Base-by-base conservation (phyloP, 805 yeast genomes). In the Lachancea sp. region DNA sequence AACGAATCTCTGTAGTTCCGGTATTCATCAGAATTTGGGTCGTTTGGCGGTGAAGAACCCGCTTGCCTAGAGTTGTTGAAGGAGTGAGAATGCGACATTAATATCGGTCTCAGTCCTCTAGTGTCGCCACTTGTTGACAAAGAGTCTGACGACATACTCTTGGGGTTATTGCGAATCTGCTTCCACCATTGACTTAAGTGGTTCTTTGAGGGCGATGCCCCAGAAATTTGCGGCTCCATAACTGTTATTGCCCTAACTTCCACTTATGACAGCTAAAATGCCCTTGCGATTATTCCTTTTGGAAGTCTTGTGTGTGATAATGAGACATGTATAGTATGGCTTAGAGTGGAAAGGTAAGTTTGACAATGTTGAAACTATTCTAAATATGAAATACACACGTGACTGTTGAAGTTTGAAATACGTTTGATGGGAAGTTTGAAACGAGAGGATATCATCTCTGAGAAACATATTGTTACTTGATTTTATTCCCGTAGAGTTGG, bases 1-100 rank as follows among this genome's bases (percentile, higher is more conserved):
- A 67, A 68, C 34, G 55, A 58, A 45, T 67, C 71, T 42, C 72
- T 55, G 36, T 34, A 40, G 8, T 39, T 34, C 19, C 43, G 32
- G 28, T 34, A 40, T 20, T 40, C 43, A 8, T 35, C 39, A n/a
- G 39, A 34, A 11, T 13, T 21, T 4, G 43, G 36, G 24, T 40
- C 21, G 34, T 28, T 33, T 7, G 36, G 36, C n/a, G 41, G 36
- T 5, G 41, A 36, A 3, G 36, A 31, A 8, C 22, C 30, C 17
- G 34, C 21, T 5, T 18, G 15, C 21, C 32, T 16, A 17, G 32
- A 8, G 25, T 31, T 23, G 29, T 39, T 39, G 34, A 34, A 39
- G 4, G 42, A 39, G 11, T 38, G 33, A 18, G 42, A 39, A 13
- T 39, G 36, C 9, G 34, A 21, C 37, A 25, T 39, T n/a, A 39